These are phyloP conservation scores for Penicillium alfredii DNA, from an alignment of 495 filamentous ascomycete species.

Conservation along the genomic window DNA sequence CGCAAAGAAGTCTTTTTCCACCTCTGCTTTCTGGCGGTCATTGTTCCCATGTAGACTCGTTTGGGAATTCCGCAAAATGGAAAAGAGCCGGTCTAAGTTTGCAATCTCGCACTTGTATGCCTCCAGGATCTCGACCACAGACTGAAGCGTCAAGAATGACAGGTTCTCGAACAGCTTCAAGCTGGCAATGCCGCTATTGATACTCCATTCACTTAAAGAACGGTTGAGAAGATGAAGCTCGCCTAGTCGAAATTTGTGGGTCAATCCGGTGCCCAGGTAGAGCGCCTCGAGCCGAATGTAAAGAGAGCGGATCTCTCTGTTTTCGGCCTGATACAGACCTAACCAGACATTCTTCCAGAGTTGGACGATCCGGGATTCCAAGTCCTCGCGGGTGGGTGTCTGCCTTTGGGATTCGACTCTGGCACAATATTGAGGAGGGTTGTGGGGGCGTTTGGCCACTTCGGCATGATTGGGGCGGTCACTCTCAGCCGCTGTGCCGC, in stretches of 20 bases:
- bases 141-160: constrained; percentile 14
- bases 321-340: constrained; percentile 16
- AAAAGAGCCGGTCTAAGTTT: constrained; percentile 11
- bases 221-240: constrained; percentile 5
- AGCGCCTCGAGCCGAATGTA: constrained; percentile 13
- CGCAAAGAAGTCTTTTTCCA: constrained; percentile 2
- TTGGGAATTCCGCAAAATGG: constrained; percentile 9
- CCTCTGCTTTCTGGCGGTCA: background rate
- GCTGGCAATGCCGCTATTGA: constrained; percentile 10
- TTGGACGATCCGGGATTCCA: constrained; percentile 13
- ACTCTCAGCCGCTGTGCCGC: no score
- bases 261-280: constrained; percentile 14
- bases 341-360: constrained; percentile 20
- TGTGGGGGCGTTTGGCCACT: no score
- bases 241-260: background rate
- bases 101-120: constrained; percentile 18
- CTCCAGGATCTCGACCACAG: constrained; percentile 15
- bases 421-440: no score
- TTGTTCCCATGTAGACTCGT: constrained; percentile 3
- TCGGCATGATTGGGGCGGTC: no score
- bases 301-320: constrained; percentile 9
- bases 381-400: constrained; percentile 11
- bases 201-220: constrained; percentile 1
- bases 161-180: constrained; percentile 15
- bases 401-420: no score